Evolutionary conservation across 2,329 filamentous ascomycete species (phyloP), one percentile per base, ranked within the genome.

Genomic region (Penicillium sp.): DNA sequence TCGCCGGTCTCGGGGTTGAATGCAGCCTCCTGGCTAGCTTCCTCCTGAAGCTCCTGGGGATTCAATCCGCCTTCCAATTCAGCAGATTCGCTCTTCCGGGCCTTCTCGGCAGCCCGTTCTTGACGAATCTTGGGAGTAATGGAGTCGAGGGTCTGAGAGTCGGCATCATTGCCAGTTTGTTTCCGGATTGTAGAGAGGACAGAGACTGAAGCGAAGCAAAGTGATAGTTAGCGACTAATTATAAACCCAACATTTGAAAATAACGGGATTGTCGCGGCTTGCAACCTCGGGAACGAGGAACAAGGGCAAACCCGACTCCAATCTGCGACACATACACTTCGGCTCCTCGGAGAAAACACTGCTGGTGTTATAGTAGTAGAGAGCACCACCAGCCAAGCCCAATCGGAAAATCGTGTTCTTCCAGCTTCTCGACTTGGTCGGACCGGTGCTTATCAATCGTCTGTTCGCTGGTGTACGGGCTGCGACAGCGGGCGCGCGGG

Each of bases 1-100:
- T 99, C 94, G 64, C 94, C 94, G 9, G 94, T 99, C 79, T 97
- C 94, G 2, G 92, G 91, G 75, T 99, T 96, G 79, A 97, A 99
- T 1, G 94, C 94, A 52, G 91, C 94, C 75, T 97, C 86, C 70
- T 93, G 86, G 58, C 79, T 83, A 6, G 91, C 91, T 74, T 97
- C 91, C 56, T 90, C 84, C 73, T 96, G 88, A 13, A 94, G 77
- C 16, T 78, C 82, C 61, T 79, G 78, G 32, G 83, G 75, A 7
- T 72, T 53, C 67, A 73, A 11, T 55, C 67, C 32, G 38, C 57
- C 56, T 46, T 61, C 58, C 19, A 61, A 51, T 55, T 50, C 53
- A 52, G 55, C 45, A 30, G 47, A 35, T 26, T 60, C 36, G 53
- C 46, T 42, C 41, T 46, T 46, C 27, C 39, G 32, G 29, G 48